Evolutionary conservation across 2,329 filamentous ascomycete genomes (phyloP), one percentile per base, ranked within the genome.

Genomic region (Botrytis medusae): DNA sequence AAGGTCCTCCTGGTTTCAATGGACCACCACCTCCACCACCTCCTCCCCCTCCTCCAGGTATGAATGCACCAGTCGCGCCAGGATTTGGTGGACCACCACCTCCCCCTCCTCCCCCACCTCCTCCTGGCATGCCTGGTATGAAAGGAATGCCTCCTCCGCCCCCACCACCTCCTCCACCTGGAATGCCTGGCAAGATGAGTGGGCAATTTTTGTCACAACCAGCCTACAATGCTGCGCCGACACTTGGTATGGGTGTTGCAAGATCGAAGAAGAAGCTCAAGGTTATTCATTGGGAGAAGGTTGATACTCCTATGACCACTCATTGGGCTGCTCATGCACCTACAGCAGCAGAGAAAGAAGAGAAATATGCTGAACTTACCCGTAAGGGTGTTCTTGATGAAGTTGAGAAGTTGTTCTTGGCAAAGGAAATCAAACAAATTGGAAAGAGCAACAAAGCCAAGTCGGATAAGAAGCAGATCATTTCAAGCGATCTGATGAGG

Each of bases 181-280:
- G 91, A 4, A 87, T 91, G 79, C 91, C 91, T 75, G 91, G 90
- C 63, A 87, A 89, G 71, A 89, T 91, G 76, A 90, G 92, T 72
- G 93, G 93, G 12, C 91, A 93, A 75, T 98, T 92, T 84, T 84
- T 97, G 75, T 87, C 90, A 76, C 86, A 89, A 77, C 86, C 87
- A 51, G 57, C 78, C 46, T 87, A 88, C 74, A 83, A 85, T 32
- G 81, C 87, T 8, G 80, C 87, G 22, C 84, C 89, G 34, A 88
- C 89, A 12, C 86, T 93, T 77, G 90, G 91, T 61, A 84, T 97
- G 79, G 91, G 93, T 51, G 92, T 94, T 74, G 93, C 94, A 70
- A 87, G 95, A 78, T 94, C 96, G 34, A 98, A 98, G 89, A 98
- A 97, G 90, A 99, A 98, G 87, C 93, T 99, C 83, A 99, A 99